Base-by-base conservation (phyloP, 306 rosid species). In the Cucurbita moschata region DNA sequence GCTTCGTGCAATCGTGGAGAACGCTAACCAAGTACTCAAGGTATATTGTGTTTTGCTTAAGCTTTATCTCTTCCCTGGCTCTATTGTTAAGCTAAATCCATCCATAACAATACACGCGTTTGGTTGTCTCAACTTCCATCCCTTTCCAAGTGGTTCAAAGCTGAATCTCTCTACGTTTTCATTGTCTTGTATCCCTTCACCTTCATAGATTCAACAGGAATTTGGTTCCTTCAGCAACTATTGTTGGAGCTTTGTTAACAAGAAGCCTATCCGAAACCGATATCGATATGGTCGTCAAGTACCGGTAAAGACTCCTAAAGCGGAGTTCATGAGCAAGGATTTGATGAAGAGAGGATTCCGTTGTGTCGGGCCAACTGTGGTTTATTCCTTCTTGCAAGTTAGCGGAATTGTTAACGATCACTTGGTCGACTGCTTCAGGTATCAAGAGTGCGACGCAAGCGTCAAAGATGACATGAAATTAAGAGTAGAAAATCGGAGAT, bases 321-420 rank as follows among this genome's bases (percentile, higher is more conserved):
- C 95, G 7, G 95, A 94, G 77, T 50, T 83, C 54, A 84, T 94
- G 43, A 89, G 98, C 88, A 94, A 94, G 84, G 97, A 89, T 82
- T 77, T 94, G 90, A 87, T 91, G 88, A 83, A 82, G 35, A 86
- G 99, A 80, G 99, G 99, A 35, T 94, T 94, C 68, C 97, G 96
- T 26, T 90, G 98, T 38, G 97, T 94, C 30, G 98, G 98, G 38
- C 97, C 98, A 0, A 94, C 92, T 0, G 91, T 87, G 11, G 69
- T 90, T 72, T 94, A 94, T 78, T 90, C 95, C 21, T 91, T 94
- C 87, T 87, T 94, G 98, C 98, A 91, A 77, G 95, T 81, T 16
- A 69, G 95, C 1, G 96, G 98, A 57, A 85, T 94, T 21, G 96
- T 87, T 54, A 91, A 94, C 76, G 96, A 90, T 73, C 95, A 94